Conservation (phyloP, 495 filamentous ascomycete species). For the Amphirosellinia nigrospora region DNA sequence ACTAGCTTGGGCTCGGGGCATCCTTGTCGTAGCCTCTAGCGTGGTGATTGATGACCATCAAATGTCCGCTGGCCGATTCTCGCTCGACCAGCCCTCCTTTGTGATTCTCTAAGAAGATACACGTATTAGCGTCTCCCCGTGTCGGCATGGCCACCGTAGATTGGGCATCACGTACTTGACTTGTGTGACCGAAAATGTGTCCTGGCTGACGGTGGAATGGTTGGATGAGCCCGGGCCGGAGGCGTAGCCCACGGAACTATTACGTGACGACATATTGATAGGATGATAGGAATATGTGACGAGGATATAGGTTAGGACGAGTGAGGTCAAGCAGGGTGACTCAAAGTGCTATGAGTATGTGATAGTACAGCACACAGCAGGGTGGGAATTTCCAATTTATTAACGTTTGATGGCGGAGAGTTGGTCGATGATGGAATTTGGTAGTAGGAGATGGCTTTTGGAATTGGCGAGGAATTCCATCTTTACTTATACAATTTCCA, state of each 20-base stretch:
- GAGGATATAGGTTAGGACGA: not conserved
- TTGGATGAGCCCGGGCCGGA: not conserved
- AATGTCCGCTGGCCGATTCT: not conserved
- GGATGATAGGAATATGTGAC: not conserved
- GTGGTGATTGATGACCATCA: slow-evolving; percentile 15
- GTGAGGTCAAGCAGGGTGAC: not conserved
- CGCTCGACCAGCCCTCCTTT: not conserved
- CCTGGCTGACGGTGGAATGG: not conserved
- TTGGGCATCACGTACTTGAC: not conserved
- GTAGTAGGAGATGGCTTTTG: not conserved
- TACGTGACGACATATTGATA: slow-evolving; percentile 15
- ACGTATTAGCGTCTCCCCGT: not conserved
- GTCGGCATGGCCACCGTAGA: not conserved
- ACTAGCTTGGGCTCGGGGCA: slow-evolving; percentile 20
- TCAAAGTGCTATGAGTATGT: not conserved
- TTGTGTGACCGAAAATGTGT: slow-evolving; percentile 11
- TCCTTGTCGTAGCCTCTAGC: slow-evolving; percentile 3
- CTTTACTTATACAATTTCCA: not conserved
- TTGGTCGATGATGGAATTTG: not conserved
- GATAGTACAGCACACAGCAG: not conserved
- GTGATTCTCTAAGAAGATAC: slow-evolving; percentile 13
- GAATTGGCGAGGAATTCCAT: slow-evolving; percentile 5
- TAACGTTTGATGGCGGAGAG: not conserved
- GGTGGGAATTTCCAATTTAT: slow-evolving; percentile 1
- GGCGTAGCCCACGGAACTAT: not conserved